These are phyloP conservation scores for Xylaria bambusicola DNA, from an alignment of 495 filamentous ascomycete species.

Conservation along the genomic window DNA sequence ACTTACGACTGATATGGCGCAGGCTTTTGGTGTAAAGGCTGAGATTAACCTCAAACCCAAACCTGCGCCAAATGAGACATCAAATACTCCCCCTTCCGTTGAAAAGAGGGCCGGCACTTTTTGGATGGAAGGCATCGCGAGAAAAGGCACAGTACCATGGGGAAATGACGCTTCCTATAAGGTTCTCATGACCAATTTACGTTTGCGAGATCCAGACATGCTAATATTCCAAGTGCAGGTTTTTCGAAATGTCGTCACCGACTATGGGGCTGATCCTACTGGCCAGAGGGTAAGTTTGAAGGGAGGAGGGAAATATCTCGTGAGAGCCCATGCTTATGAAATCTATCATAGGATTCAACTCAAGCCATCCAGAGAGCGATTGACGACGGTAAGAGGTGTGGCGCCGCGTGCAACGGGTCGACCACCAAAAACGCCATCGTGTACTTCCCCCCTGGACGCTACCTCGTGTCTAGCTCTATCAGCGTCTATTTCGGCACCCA, in stretches of 20 bases:
- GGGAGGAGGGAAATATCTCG: constrained; percentile 36
- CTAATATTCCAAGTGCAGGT: constrained; percentile 35
- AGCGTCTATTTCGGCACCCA: constrained; percentile 60
- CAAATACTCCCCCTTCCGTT: background rate
- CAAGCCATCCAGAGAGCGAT: constrained; percentile 65
- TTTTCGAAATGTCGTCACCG: constrained; percentile 61
- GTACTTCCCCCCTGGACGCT: constrained; percentile 61
- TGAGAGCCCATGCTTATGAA: background rate
- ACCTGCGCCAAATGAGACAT: background rate
- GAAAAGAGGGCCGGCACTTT: constrained; percentile 23
- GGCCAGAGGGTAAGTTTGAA: constrained; percentile 7
- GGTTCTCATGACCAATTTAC: background rate
- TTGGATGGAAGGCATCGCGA: constrained; percentile 26
- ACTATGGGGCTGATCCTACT: constrained; percentile 51
- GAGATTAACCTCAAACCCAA: too few species aligned
- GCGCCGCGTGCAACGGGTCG: constrained; percentile 57
- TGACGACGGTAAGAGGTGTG: constrained; percentile 58
- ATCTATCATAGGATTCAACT: constrained; percentile 52
- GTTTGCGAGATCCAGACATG: background rate
- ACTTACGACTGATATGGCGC: constrained; percentile 32
- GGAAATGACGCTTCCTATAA: constrained; percentile 41
- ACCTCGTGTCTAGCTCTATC: constrained; percentile 54
- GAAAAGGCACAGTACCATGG: constrained; percentile 30
- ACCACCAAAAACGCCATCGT: constrained; percentile 60
- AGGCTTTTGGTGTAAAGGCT: constrained; percentile 33